Evolutionary conservation across 1,284 basidiomycete genomes (phyloP).

Genomic region (Pseudozyma hubeiensis): DNA sequence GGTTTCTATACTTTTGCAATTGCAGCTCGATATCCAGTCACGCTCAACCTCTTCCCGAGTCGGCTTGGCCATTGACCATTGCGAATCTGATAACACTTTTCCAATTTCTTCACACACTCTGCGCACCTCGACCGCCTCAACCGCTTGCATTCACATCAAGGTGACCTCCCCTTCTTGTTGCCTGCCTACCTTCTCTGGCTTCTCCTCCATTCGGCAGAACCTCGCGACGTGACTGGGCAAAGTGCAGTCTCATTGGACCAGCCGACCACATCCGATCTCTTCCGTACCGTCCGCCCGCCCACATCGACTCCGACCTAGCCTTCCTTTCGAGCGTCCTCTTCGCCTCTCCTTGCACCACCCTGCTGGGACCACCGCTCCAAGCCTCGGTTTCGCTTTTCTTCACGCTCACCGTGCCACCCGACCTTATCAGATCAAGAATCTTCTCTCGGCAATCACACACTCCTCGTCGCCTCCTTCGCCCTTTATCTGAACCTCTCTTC

Average conservation of each 20-base stretch:
- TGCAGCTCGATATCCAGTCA: too few relatives aligned
- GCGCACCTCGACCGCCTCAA: too few relatives aligned
- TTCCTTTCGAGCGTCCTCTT: not conserved
- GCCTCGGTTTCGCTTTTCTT: not conserved
- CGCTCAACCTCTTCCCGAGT: too few relatives aligned
- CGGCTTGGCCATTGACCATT: too few relatives aligned
- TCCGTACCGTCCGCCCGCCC: slow-evolving; percentile 10
- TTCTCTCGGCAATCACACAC: not conserved
- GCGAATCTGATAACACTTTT: too few relatives aligned
- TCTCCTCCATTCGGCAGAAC: too few relatives aligned
- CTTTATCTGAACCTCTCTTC: slow-evolving; percentile 1
- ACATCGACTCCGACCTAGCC: slow-evolving; percentile 1
- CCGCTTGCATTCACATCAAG: too few relatives aligned
- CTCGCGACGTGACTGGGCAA: not conserved
- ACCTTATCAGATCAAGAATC: slow-evolving; percentile 43
- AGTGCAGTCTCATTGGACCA: slow-evolving; percentile 12
- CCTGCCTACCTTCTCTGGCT: not conserved
- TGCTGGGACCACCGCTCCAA: too few relatives aligned
- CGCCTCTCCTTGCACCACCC: not conserved
- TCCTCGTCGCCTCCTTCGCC: not conserved
- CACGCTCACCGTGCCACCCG: not conserved
- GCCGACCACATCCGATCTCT: slow-evolving; percentile 9
- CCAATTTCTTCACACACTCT: too few relatives aligned
- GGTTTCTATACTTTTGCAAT: too few relatives aligned
- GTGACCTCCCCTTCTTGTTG: not conserved